Base-by-base conservation (phyloP, 352 stramenopile species). In the Pythium rhizo-oryzae region DNA sequence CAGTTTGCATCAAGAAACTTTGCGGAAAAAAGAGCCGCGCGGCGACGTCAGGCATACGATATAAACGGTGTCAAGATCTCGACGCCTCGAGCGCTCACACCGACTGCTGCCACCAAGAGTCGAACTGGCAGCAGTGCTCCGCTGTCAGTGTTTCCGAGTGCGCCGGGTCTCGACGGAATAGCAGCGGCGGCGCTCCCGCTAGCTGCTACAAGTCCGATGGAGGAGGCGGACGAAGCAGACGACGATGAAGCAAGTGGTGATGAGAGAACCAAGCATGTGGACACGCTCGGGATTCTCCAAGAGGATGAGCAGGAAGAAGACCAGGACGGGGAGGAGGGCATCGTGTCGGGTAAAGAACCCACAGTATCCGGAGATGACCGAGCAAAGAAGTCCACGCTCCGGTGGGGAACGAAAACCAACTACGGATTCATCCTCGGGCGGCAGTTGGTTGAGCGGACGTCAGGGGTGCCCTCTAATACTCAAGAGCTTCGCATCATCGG, bases 1-100 rank as follows among this genome's bases (percentile, higher is more conserved):
- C 52, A 67, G 41, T 23, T 59, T 30, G 66, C 44, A 8, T 68
- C 59, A 37, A 33, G 66, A 50, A 44, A 44, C 18, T 72, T 33
- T 6, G 28, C 28, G 6, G 28, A 6, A 60, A 25, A 35, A 46
- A 8, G 47, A 54, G 18, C 58, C n/a, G n/a, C 23, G 28, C 6
- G 1, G 6, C 28, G 44, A 30, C 44, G 59, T 12, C 67, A 62
- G 30, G 51, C 50, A 1, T 39, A 52, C 15, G 57, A 65, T 30
- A 13, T 61, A n/a, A 35, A 43, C 49, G 39, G 41, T 7, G 21
- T 56, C 37, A 21, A 30, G 6, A 51, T 70, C 21, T 59, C 57
- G n/a, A 54, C 28, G 21, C 56, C 49, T 23, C 65, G 57, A 3
- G 21, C 58, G 25, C 39, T 71, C 33, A 71, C 65, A 4, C 57